These are phyloP conservation scores for Eruca vesicaria DNA, from an alignment of 441 rosid genomes.

Conservation along the genomic window DNA sequence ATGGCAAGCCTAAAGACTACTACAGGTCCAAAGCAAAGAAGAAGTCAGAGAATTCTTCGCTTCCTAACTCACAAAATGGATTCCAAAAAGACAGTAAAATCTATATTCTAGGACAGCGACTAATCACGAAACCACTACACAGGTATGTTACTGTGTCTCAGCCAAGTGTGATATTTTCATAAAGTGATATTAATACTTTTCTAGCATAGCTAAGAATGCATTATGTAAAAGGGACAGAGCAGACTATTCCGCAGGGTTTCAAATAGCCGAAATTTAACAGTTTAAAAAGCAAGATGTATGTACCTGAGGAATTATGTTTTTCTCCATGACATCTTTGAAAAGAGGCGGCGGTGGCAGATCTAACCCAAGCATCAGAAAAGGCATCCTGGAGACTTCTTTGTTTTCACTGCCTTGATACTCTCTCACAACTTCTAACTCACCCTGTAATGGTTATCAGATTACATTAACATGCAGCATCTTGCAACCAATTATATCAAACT, in stretches of 20 bases:
- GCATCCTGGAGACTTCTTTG: conserved; percentile 71
- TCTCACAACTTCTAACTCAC: conserved; percentile 84
- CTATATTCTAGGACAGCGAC: neutral
- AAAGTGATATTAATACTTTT: neutral
- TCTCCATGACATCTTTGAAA: conserved; percentile 96
- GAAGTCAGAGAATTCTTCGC: neutral
- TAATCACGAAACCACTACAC: neutral
- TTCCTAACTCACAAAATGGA: neutral
- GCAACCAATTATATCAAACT: neutral
- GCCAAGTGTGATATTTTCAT: neutral
- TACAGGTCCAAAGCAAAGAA: neutral
- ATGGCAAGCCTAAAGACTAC: neutral
- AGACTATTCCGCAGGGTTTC: neutral
- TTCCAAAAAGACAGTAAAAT: neutral
- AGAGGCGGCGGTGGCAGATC: conserved; percentile 98
- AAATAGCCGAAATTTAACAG: neutral
- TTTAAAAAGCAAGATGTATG: neutral
- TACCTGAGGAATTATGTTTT: conserved; percentile 97
- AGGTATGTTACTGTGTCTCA: neutral
- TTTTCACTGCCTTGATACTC: conserved; percentile 59
- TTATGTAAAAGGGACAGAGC: neutral
- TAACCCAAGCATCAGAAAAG: conserved; percentile 92
- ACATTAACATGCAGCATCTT: neutral
- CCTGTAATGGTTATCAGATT: conserved; percentile 38
- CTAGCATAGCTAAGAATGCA: neutral